Percentiles rank a stretch among this genome's conserved stretches.
These are phyloP conservation scores for Trichoderma aggressivum DNA, from an alignment of 2,329 filamentous ascomycete genomes.

Conservation along the genomic window DNA sequence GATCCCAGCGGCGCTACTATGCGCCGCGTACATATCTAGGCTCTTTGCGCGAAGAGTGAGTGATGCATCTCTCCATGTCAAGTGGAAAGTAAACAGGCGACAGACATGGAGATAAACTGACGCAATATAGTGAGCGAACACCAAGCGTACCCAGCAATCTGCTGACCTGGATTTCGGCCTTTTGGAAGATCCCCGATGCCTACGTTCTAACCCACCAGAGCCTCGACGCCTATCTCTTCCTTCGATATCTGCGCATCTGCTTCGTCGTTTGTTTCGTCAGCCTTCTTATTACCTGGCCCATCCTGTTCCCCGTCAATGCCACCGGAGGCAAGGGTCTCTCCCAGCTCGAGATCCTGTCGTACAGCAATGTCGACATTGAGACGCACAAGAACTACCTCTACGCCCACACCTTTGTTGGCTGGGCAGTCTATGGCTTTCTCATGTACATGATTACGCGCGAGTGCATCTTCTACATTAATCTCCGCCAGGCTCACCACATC, in stretches of 20 bases:
- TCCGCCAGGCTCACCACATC: conserved; percentile 90
- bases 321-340: conserved; percentile 65
- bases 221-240: conserved; percentile 82
- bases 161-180: conserved; percentile 60
- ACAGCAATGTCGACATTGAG: conserved; percentile 44
- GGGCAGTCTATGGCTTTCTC: conserved; percentile 81
- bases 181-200: conserved; percentile 65
- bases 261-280: conserved; percentile 78
- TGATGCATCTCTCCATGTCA: background rate
- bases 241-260: conserved; percentile 77
- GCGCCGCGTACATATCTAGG: conserved; percentile 51
- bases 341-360: conserved; percentile 56
- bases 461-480: conserved; percentile 86
- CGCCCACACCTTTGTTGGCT: conserved; percentile 77
- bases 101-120: conserved; percentile 18
- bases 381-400: conserved; percentile 65
- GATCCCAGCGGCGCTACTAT: conserved; percentile 51
- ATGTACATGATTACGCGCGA: conserved; percentile 88
- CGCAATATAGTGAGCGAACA: conserved; percentile 48
- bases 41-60: conserved; percentile 49
- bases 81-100: background rate
- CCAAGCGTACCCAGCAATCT: conserved; percentile 54
- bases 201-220: conserved; percentile 84
- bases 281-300: conserved; percentile 76
- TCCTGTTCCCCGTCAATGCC: conserved; percentile 79